A percentile compares a stretch with the other conserved stretches of the same genome.
Evolutionary conservation across 257 asterid species (phyloP).

Genomic region (Solanum bulbocastanum): DNA sequence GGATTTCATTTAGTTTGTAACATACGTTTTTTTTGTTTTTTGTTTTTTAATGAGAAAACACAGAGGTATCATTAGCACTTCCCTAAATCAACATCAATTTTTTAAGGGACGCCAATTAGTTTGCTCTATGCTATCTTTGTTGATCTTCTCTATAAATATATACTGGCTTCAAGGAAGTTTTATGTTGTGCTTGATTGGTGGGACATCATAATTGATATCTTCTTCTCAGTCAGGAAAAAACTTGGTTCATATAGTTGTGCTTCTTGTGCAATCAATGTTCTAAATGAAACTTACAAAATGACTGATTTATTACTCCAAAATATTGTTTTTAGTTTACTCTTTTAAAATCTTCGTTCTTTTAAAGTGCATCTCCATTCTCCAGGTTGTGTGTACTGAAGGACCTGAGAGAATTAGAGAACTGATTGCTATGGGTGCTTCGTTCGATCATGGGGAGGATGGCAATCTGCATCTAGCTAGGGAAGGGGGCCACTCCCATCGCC

Average conservation of each 20-base stretch:
- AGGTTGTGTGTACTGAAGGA: slow-evolving; percentile 99
- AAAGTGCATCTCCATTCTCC: slow-evolving; percentile 5
- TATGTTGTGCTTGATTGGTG: not conserved
- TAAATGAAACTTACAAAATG: not conserved
- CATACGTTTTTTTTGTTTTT: not conserved
- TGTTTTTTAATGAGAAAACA: not conserved
- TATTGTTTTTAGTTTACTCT: not conserved
- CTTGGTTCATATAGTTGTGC: not conserved
- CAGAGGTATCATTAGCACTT: not conserved
- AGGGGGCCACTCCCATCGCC: slow-evolving; percentile 96
- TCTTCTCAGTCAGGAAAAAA: not conserved
- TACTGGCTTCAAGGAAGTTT: not conserved
- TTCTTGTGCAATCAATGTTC: not conserved
- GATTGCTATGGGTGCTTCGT: slow-evolving; percentile 99
- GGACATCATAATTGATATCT: not conserved
- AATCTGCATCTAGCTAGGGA: slow-evolving; percentile 94
- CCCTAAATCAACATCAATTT: not conserved
- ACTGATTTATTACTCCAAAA: not conserved
- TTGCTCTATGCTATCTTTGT: not conserved
- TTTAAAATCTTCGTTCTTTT: not conserved
- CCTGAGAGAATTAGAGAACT: slow-evolving; percentile 91
- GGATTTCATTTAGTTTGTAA: not conserved
- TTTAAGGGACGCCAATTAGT: not conserved
- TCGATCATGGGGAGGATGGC: slow-evolving; percentile 98
- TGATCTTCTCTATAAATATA: not conserved